phyloP scores from a whole-genome alignment of 140 eudicot genomes.

The Oenanthe javanica region DNA sequence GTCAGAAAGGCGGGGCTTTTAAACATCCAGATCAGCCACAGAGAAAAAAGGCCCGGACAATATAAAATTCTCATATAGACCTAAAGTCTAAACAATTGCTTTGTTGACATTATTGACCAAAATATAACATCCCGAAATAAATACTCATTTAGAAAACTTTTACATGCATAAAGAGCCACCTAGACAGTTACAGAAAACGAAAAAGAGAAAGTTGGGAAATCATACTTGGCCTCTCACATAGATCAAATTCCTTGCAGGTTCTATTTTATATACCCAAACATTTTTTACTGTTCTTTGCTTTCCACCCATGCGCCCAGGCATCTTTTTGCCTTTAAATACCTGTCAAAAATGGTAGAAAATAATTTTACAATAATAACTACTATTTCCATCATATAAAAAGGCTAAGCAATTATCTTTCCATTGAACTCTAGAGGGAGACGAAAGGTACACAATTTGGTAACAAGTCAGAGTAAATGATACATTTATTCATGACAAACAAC shows the following conservation, averaged over 20 bases:
- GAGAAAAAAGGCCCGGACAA: background rate
- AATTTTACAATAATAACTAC: background rate
- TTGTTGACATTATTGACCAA: background rate
- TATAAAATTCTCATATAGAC: background rate
- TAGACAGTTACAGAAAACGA: background rate
- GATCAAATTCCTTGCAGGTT: constrained; percentile 86
- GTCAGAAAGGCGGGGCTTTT: background rate
- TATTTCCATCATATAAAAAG: background rate
- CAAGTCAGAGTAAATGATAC: background rate
- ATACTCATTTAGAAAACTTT: background rate
- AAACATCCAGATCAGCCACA: background rate
- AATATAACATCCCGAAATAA: background rate
- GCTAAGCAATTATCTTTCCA: background rate
- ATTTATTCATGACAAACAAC: background rate
- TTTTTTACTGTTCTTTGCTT: constrained; percentile 76
- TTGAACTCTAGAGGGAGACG: background rate
- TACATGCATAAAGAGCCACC: background rate
- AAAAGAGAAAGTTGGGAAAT: constrained; percentile 2
- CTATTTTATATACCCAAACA: constrained; percentile 92
- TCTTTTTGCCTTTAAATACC: constrained; percentile 90
- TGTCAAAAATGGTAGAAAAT: constrained; percentile 9
- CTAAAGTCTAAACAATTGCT: background rate
- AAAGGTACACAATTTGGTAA: background rate
- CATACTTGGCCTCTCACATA: constrained; percentile 98
- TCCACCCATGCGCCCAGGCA: constrained; percentile 99